phyloP scores from a whole-genome alignment of 805 yeast genomes.

The Teunomyces panamensis region DNA sequence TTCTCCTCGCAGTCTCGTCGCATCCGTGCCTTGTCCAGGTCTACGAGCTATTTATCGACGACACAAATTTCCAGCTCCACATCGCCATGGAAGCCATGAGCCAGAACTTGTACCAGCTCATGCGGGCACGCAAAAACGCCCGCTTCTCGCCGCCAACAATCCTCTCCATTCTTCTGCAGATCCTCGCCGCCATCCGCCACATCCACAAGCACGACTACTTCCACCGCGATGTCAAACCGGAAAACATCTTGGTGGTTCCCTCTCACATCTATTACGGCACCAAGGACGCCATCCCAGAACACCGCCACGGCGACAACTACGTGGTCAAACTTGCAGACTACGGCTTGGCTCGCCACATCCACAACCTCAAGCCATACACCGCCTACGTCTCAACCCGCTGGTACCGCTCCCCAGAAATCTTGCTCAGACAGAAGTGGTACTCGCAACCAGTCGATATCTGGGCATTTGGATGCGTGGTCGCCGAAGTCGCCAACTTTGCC shows the following conservation, averaged over 20 bases:
- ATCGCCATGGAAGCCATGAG: slow-evolving; percentile 90
- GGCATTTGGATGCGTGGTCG: slow-evolving; percentile 83
- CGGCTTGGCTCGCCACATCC: slow-evolving; percentile 67
- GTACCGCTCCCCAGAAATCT: slow-evolving; percentile 82
- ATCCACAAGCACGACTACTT: slow-evolving; percentile 68
- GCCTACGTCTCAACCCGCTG: slow-evolving; percentile 81
- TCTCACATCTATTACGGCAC: slow-evolving; percentile 52
- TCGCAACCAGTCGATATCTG: slow-evolving; percentile 75
- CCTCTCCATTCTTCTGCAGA: slow-evolving; percentile 66
- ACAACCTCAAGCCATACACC: slow-evolving; percentile 57
- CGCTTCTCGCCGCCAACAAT: slow-evolving; percentile 57
- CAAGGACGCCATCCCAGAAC: slow-evolving; percentile 36
- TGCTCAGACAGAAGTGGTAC: slow-evolving; percentile 59
- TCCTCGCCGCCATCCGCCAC: slow-evolving; percentile 75
- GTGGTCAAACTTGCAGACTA: slow-evolving; percentile 77
- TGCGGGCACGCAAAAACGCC: slow-evolving; percentile 55
- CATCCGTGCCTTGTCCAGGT: slow-evolving; percentile 73
- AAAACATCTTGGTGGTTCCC: slow-evolving; percentile 74
- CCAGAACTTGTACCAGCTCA: slow-evolving; percentile 74
- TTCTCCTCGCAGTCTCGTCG: slow-evolving; percentile 63
- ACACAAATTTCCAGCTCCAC: slow-evolving; percentile 54
- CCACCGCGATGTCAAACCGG: slow-evolving; percentile 94
- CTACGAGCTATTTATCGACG: slow-evolving; percentile 77
- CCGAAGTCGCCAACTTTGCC: slow-evolving; percentile 64
- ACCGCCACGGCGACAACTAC: slow-evolving; percentile 43